A percentile compares a stretch with the other conserved stretches of the same genome.
These are phyloP conservation scores for Pseudofabraea citricarpa DNA, from an alignment of 2,329 filamentous ascomycete genomes.

Conservation along the genomic window DNA sequence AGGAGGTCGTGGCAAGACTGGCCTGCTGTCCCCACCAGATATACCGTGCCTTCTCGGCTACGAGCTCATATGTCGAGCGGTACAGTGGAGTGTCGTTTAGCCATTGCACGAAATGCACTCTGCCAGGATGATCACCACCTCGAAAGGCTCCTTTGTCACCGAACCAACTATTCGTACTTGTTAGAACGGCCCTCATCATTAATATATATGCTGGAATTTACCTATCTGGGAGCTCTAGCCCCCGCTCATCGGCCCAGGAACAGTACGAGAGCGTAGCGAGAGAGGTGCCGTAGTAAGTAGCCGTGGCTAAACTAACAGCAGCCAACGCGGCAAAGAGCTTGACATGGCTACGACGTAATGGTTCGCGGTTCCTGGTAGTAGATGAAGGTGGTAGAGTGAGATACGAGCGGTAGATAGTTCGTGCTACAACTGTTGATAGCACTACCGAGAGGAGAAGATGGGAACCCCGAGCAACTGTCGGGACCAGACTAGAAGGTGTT, in stretches of 20 bases:
- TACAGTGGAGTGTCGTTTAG: conserved; percentile 23
- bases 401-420: conserved; percentile 24
- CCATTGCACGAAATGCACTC: conserved; percentile 23
- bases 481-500: conserved; percentile 11
- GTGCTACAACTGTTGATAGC: conserved; percentile 15
- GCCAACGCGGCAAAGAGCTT: conserved; percentile 40
- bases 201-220: conserved; percentile 18
- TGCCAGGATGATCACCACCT: conserved; percentile 25
- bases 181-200: neutral
- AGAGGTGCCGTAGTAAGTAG: conserved; percentile 37
- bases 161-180: conserved; percentile 15
- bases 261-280: conserved; percentile 44
- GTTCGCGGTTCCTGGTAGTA: conserved; percentile 29
- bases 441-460: conserved; percentile 15
- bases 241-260: conserved; percentile 40
- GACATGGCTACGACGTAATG: conserved; percentile 23
- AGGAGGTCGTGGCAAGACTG: conserved; percentile 48
- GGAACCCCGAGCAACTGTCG: conserved; percentile 9
- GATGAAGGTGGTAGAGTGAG: conserved; percentile 30
- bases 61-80: conserved; percentile 40
- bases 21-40: conserved; percentile 61
- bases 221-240: conserved; percentile 32
- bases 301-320: conserved; percentile 37
- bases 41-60: conserved; percentile 47
- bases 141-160: conserved; percentile 25